phyloP scores from a whole-genome alignment of 2,329 filamentous ascomycete genomes.

The Xylariaceae sp. region DNA sequence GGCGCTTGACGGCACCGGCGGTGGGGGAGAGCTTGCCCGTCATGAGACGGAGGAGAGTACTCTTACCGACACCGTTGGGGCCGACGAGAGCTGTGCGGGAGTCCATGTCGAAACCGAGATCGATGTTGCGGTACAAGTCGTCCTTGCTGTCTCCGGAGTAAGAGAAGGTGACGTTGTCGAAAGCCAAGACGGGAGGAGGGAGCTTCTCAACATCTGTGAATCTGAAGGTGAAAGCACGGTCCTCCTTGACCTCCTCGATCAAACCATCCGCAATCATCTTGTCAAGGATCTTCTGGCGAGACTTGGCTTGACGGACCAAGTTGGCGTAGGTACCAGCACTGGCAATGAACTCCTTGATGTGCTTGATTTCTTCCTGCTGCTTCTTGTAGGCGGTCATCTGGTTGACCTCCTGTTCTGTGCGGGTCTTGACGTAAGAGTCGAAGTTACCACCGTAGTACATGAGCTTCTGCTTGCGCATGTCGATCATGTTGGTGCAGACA shows the following conservation, averaged over 20 bases:
- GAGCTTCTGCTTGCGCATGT: conserved; percentile 86
- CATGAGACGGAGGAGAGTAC: conserved; percentile 91
- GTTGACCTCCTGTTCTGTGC: conserved; percentile 90
- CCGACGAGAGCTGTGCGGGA: conserved; percentile 94
- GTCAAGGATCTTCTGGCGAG: conserved; percentile 98
- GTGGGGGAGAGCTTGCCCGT: conserved; percentile 90
- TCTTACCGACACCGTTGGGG: conserved; percentile 99
- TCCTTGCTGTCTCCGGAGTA: conserved; percentile 88
- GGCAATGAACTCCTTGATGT: conserved; percentile 99
- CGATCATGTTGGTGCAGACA: conserved; percentile 97
- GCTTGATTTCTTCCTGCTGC: conserved; percentile 97
- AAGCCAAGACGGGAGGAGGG: conserved; percentile 92
- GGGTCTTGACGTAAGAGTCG: conserved; percentile 95
- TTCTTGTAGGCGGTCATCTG: conserved; percentile 99
- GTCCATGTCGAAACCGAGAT: conserved; percentile 99
- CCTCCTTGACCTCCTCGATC: conserved; percentile 81
- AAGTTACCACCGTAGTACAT: conserved; percentile 99
- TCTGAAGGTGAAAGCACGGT: conserved; percentile 93
- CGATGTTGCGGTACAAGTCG: conserved; percentile 92
- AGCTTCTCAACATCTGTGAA: conserved; percentile 99
- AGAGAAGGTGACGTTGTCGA: conserved; percentile 96
- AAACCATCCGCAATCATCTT: conserved; percentile 99
- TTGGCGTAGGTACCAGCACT: conserved; percentile 99
- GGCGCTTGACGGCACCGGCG: conserved; percentile 72
- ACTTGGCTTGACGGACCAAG: conserved; percentile 97